Evolutionary conservation across 345 rosid species (phyloP).

Genomic region (Triadica sebifera): DNA sequence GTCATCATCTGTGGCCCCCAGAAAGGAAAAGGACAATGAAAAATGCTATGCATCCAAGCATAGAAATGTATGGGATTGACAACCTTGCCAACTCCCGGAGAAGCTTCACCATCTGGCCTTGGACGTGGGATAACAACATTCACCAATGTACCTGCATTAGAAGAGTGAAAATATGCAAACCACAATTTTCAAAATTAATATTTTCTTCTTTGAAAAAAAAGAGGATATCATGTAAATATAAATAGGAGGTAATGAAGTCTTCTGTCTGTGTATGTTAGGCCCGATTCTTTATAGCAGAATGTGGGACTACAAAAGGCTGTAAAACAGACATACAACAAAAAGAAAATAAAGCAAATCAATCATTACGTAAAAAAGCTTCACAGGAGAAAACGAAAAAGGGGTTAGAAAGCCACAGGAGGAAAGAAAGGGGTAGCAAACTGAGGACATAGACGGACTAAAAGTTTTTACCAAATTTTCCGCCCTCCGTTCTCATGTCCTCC

Average conservation of each 20-base stretch:
- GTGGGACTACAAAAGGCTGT: conserved; percentile 67
- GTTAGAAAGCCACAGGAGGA: neutral
- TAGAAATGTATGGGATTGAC: neutral
- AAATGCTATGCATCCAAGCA: neutral
- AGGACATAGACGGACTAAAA: neutral
- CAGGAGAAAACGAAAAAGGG: neutral
- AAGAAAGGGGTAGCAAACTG: neutral
- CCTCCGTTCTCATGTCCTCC: conserved; percentile 91
- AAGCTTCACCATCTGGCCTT: conserved; percentile 41
- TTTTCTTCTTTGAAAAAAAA: conserved; percentile 6
- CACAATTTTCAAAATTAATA: conserved; percentile 25
- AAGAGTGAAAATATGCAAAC: conserved; percentile 43
- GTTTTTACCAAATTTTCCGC: conserved; percentile 82
- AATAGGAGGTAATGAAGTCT: conserved; percentile 60
- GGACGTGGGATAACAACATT: conserved; percentile 90
- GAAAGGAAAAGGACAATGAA: neutral
- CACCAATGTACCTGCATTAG: conserved; percentile 74
- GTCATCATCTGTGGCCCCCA: neutral
- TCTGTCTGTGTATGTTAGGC: conserved; percentile 72
- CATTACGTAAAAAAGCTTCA: conserved; percentile 11
- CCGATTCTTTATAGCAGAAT: conserved; percentile 76
- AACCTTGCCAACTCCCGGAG: conserved; percentile 34
- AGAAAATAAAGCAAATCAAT: conserved; percentile 44
- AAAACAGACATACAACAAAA: conserved; percentile 72
- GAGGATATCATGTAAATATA: conserved; percentile 34